A percentile compares a stretch with the other conserved stretches of the same genome.
Evolutionary conservation across 2,329 filamentous ascomycete species (phyloP).

Genomic region (Amesomyces nigricolor): DNA sequence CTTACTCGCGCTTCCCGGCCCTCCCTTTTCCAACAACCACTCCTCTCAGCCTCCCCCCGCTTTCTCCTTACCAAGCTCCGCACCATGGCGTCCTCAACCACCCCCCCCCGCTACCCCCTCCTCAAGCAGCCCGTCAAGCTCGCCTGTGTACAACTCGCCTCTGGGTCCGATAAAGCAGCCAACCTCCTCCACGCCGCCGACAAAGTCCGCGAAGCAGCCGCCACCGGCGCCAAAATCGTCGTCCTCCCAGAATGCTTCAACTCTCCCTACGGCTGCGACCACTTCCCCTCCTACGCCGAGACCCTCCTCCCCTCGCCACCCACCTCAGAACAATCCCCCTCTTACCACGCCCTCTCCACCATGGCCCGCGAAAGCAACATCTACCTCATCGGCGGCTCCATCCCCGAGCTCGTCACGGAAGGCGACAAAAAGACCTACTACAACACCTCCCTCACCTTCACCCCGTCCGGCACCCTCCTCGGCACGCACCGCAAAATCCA

Average conservation of each 20-base stretch:
- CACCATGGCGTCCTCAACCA: constrained; percentile 31
- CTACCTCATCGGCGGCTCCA: constrained; percentile 86
- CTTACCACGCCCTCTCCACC: constrained; percentile 74
- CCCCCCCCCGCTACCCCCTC: constrained; percentile 32
- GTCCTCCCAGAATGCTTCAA: constrained; percentile 99
- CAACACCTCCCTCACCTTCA: constrained; percentile 86
- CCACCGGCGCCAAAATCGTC: constrained; percentile 72
- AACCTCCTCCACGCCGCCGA: constrained; percentile 77
- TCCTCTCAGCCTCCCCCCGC: constrained; percentile 3
- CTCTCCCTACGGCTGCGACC: constrained; percentile 86
- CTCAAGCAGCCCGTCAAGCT: constrained; percentile 75
- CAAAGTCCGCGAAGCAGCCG: constrained; percentile 77
- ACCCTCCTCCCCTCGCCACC: constrained; percentile 74
- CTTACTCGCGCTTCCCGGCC: constrained; percentile 2
- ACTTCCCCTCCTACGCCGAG: constrained; percentile 90
- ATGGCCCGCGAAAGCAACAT: constrained; percentile 73
- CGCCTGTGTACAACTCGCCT: constrained; percentile 74
- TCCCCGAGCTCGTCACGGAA: constrained; percentile 65
- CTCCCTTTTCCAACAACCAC: constrained; percentile 1
- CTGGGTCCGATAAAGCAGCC: constrained; percentile 72
- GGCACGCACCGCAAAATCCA: constrained; percentile 89
- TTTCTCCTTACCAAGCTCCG: constrained; percentile 23
- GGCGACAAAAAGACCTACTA: constrained; percentile 60
- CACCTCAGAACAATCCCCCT: constrained; percentile 63
- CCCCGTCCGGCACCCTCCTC: constrained; percentile 70